These are phyloP conservation scores for Apophysomyces trapeziformis DNA, from an alignment of 371 early-diverging fungal species.

Conservation along the genomic window DNA sequence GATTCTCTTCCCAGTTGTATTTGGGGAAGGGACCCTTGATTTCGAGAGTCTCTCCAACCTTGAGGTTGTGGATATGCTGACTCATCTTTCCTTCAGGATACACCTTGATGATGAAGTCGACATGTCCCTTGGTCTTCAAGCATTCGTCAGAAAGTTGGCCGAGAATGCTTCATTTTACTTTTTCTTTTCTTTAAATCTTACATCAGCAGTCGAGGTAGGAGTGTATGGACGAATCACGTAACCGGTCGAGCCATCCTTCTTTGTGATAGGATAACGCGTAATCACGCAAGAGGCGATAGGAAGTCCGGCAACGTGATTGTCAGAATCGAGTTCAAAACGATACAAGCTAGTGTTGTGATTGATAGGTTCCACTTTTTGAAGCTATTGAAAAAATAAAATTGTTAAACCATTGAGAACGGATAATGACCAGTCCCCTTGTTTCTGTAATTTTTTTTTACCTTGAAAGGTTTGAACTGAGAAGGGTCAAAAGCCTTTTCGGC, in stretches of 20 bases:
- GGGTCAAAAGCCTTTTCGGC: slow-evolving; percentile 62
- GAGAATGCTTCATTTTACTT: neutral
- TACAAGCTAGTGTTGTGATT: slow-evolving; percentile 81
- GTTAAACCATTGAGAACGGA: neutral
- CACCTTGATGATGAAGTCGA: slow-evolving; percentile 89
- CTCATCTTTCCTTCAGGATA: slow-evolving; percentile 80
- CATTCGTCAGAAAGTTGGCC: neutral
- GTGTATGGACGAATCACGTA: slow-evolving; percentile 91
- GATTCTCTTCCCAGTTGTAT: slow-evolving; percentile 77
- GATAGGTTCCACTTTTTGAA: slow-evolving; percentile 63
- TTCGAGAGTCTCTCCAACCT: slow-evolving; percentile 82
- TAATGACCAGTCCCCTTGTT: neutral
- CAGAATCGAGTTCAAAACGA: slow-evolving; percentile 80
- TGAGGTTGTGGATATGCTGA: slow-evolving; percentile 74
- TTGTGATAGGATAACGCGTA: slow-evolving; percentile 68
- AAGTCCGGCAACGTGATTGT: slow-evolving; percentile 67
- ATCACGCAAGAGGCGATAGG: slow-evolving; percentile 84
- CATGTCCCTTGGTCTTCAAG: slow-evolving; percentile 64
- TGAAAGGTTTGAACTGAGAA: slow-evolving; percentile 72
- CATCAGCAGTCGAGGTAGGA: slow-evolving; percentile 76
- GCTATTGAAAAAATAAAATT: slow-evolving; percentile 13
- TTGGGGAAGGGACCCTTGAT: slow-evolving; percentile 94
- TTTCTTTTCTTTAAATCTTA: slow-evolving; percentile 17
- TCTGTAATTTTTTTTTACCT: slow-evolving; percentile 29
- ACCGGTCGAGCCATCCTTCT: slow-evolving; percentile 64